Base-by-base conservation (phyloP, 2,329 filamentous ascomycete species). In the Neonectria neomacrospora region DNA sequence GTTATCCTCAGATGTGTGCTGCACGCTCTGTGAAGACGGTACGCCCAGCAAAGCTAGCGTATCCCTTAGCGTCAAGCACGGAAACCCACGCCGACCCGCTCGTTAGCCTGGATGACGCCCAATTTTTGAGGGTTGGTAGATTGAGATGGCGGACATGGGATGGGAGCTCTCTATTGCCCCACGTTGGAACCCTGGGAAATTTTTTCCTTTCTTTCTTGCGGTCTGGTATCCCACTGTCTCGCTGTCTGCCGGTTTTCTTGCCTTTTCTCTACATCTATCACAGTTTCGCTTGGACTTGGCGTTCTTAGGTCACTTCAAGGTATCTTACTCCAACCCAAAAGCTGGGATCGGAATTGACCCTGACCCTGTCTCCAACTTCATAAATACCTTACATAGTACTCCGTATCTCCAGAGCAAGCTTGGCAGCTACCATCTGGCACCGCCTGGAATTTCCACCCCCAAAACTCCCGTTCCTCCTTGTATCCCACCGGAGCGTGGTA, bases 81-180 rank as follows among this genome's bases (percentile, higher is more conserved):
- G 52, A 56, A 61, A 57, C 59, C 59, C 59, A 62, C 59, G 54
- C 48, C 50, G 59, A 57, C 59, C 59, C 57, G 55, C 55, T 44
- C 65, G 58, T 58, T 63, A 67, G 63, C 45, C 54, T 67, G 67
- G 50, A 68, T 71, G 69, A 70, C 61, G 63, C 69, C 64, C 69
- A 68, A 63, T 68, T 50, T 62, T 50, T 42, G 58, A 51, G 52
- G 32, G n/a, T n/a, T 42, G 56, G 45, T 55, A 64, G 63, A 70
- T 69, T 60, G 66, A 67, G 51, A 61, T 53, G 61, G 56, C 37
- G 34, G 54, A 54, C 61, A 64, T 64, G 23, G 61, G 60, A 58
- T 39, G 6, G 11, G 51, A 63, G 64, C 58, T 58, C 58, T 58
- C 42, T 58, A 60, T 51, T 62, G 64, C 58, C 57, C 42, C 62